phyloP scores from a whole-genome alignment of 2,329 filamentous ascomycete species.

The Gremmenia infestans region DNA sequence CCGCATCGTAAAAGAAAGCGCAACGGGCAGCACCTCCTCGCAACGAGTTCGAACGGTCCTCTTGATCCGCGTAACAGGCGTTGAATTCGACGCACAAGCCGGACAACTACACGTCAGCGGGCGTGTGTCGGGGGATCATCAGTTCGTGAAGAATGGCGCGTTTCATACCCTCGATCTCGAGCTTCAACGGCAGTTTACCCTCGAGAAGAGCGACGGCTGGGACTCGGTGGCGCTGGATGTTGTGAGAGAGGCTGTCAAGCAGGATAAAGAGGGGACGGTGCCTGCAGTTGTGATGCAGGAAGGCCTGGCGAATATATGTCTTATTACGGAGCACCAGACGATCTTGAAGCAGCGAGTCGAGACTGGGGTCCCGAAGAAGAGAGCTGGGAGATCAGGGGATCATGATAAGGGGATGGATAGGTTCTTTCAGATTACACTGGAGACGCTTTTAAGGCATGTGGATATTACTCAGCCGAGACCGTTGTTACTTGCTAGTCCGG shows the following conservation, averaged over 20 bases:
- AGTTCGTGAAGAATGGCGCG: slow-evolving; percentile 60
- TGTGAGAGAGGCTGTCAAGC: slow-evolving; percentile 72
- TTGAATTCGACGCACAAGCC: slow-evolving; percentile 66
- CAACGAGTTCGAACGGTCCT: slow-evolving; percentile 60
- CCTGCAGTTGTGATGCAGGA: slow-evolving; percentile 95
- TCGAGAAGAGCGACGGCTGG: slow-evolving; percentile 84
- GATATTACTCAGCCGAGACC: slow-evolving; percentile 68
- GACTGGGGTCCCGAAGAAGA: slow-evolving; percentile 61
- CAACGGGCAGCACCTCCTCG: slow-evolving; percentile 58
- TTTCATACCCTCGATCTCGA: slow-evolving; percentile 79
- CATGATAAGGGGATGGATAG: slow-evolving; percentile 66
- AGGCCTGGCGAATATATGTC: slow-evolving; percentile 74
- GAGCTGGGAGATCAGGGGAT: slow-evolving; percentile 53
- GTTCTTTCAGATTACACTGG: slow-evolving; percentile 75
- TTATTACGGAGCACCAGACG: slow-evolving; percentile 76
- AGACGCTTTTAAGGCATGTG: slow-evolving; percentile 71
- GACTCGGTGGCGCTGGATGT: slow-evolving; percentile 80
- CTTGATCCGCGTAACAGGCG: slow-evolving; percentile 57
- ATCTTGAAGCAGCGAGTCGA: slow-evolving; percentile 68
- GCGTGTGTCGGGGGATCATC: slow-evolving; percentile 60
- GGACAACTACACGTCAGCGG: slow-evolving; percentile 66
- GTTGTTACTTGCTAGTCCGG: slow-evolving; percentile 80
- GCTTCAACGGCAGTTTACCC: slow-evolving; percentile 77
- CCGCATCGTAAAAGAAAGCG: slow-evolving; percentile 53
- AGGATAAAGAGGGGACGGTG: slow-evolving; percentile 74